Evolutionary conservation across 306 rosid species (phyloP).

Genomic region (Sicyos baderoa): DNA sequence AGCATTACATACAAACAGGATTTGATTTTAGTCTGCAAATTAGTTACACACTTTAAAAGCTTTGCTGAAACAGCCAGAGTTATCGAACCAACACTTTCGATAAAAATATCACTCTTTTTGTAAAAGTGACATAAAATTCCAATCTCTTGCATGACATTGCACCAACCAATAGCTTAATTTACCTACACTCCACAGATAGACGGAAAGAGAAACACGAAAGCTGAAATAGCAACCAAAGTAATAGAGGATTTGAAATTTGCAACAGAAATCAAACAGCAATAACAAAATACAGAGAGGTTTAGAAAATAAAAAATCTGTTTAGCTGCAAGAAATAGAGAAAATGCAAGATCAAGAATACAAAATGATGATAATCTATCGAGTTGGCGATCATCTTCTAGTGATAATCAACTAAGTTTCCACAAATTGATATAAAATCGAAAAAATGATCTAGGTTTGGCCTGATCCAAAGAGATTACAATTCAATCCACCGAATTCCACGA

Average conservation of each 20-base stretch:
- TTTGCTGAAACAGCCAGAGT: neutral
- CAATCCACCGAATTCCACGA: neutral
- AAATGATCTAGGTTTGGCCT: neutral
- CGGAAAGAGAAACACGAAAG: neutral
- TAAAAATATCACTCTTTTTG: neutral
- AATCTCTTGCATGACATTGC: neutral
- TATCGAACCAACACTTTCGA: neutral
- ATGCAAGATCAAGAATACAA: neutral
- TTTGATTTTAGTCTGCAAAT: neutral
- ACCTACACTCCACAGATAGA: neutral
- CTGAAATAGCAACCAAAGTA: neutral
- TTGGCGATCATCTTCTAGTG: constrained; percentile 10
- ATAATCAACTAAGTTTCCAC: neutral
- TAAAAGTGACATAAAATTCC: constrained; percentile 3
- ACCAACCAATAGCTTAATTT: neutral
- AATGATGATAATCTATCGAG: neutral
- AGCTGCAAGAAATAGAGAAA: neutral
- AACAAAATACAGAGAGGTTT: neutral
- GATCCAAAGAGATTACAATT: neutral
- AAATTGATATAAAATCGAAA: neutral
- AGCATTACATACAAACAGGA: neutral
- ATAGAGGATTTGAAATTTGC: neutral
- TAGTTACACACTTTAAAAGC: neutral
- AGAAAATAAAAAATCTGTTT: neutral
- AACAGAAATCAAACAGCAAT: neutral